A percentile compares a stretch with the other conserved stretches of the same genome.
These are phyloP conservation scores for Helicocarpus griseus DNA, from an alignment of 2,329 filamentous ascomycete species.

Conservation along the genomic window DNA sequence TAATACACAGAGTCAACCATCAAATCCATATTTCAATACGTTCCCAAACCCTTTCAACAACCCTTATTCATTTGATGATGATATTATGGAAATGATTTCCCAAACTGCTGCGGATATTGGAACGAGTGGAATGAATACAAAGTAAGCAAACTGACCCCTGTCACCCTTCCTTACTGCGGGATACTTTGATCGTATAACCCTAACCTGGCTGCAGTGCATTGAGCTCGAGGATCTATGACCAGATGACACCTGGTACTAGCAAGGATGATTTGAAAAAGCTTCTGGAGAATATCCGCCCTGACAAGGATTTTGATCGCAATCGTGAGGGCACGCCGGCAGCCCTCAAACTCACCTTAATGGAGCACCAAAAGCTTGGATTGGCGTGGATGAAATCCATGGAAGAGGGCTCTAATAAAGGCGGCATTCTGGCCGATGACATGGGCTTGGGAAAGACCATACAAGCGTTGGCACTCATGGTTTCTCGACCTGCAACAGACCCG, in stretches of 20 bases:
- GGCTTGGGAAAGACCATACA: constrained; percentile 79
- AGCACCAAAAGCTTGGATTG: constrained; percentile 70
- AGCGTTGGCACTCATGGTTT: constrained; percentile 65
- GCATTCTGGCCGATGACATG: constrained; percentile 74
- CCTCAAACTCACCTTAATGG: constrained; percentile 61
- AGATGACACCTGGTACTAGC: constrained; percentile 40
- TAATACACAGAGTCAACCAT: not conserved
- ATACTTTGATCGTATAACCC: not conserved
- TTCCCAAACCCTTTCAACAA: not conserved
- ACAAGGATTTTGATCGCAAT: constrained; percentile 52
- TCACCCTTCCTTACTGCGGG: not conserved
- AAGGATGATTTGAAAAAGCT: constrained; percentile 61
- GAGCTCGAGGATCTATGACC: not conserved
- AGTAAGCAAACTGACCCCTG: not conserved
- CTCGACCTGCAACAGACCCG: constrained; percentile 51
- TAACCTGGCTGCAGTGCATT: not conserved
- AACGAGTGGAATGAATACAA: not conserved
- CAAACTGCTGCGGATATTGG: not conserved
- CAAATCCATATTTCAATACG: not conserved
- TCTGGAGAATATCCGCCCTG: constrained; percentile 63
- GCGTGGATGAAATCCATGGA: constrained; percentile 70
- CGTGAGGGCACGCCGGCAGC: constrained; percentile 60
- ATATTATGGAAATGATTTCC: not conserved
- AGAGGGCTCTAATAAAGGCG: constrained; percentile 59
- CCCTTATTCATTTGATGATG: not conserved